Evolutionary conservation across 1,284 basidiomycete genomes (phyloP), one percentile per base, ranked within the genome.

Genomic region (Polyporus tsugae): DNA sequence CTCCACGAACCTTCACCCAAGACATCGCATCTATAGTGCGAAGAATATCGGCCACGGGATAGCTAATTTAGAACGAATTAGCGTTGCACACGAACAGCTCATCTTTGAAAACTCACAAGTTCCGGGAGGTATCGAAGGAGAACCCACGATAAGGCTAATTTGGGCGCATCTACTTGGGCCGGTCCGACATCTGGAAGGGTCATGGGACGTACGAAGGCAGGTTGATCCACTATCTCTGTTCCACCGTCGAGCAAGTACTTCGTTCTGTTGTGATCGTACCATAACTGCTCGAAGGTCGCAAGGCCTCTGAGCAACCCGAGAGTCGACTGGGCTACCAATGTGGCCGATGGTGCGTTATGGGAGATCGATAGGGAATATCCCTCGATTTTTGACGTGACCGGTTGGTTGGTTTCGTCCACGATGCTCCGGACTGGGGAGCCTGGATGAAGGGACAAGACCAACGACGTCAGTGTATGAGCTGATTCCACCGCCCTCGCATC

Each of bases 21-120:
- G 90, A 90, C 95, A 96, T 96, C 1, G 91, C 89, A 72, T 95
- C 91, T 11, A 97, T 78, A 10, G 91, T 92, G 39, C 90, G 86
- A 61, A 89, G 84, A 75, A 96, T 87, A 72, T 92, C 89, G 0
- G 76, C 53, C 6, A 91, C 82, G 0, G 91, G 86, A 78, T 90
- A 92, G 76, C 91, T 76, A 38, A 11, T 55, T 5, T 46, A 35
- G 19, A 44, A 33, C 13, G 36, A n/a, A 15, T 44, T 62, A 41
- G 59, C 10, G 29, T 6, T 9, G n/a, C 4, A 22, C 38, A 19
- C 19, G 35, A 9, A 15, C 29, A 2, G 38, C 17, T 11, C 33
- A 7, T 10, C 46, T 46, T 55, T 19, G 10, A 36, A 11, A 17
- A 65, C 72, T 64, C 53, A 76, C 75, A 73, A 93, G 76, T 91